These are phyloP conservation scores for Kwoniella sp. DNA, from an alignment of 768 basidiomycete species.

Conservation along the genomic window DNA sequence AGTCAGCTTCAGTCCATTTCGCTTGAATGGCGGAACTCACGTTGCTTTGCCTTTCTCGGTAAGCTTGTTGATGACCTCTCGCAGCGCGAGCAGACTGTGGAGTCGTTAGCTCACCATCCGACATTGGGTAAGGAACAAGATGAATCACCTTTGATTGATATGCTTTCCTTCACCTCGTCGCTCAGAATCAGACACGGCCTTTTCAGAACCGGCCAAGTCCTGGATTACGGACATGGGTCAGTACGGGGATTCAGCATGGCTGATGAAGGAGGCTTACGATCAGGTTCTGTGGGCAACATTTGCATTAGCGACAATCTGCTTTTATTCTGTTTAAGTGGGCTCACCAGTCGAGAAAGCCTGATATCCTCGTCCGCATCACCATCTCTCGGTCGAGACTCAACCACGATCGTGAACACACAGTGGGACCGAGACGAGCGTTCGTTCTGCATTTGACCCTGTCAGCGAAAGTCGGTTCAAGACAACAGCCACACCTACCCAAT, in stretches of 20 bases:
- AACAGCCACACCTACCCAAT: slow-evolving; percentile 50
- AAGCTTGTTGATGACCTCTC: slow-evolving; percentile 53
- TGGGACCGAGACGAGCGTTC: slow-evolving; percentile 55
- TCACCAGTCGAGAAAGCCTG: slow-evolving; percentile 49
- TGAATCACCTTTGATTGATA: slow-evolving; percentile 54
- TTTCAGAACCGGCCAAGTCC: slow-evolving; percentile 57
- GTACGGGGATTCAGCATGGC: slow-evolving; percentile 1
- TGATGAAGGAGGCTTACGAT: slow-evolving; percentile 13
- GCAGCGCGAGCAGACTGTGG: slow-evolving; percentile 45
- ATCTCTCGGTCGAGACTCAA: slow-evolving; percentile 46
- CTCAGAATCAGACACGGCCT: slow-evolving; percentile 54
- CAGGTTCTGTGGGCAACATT: slow-evolving; percentile 9
- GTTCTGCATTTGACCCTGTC: slow-evolving; percentile 32
- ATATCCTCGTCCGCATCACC: slow-evolving; percentile 48
- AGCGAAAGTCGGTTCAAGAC: neutral
- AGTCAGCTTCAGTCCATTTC: neutral
- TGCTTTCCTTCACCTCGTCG: slow-evolving; percentile 55
- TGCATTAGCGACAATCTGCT: neutral
- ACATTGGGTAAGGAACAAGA: too few species aligned
- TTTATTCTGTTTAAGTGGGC: neutral
- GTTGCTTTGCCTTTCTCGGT: slow-evolving; percentile 45
- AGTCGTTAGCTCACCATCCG: slow-evolving; percentile 4
- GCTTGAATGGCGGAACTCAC: slow-evolving; percentile 21
- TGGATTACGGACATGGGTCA: slow-evolving; percentile 1
- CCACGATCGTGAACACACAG: slow-evolving; percentile 55